phyloP scores from a whole-genome alignment of 371 early-diverging fungal species.

The Massospora cicadina region DNA sequence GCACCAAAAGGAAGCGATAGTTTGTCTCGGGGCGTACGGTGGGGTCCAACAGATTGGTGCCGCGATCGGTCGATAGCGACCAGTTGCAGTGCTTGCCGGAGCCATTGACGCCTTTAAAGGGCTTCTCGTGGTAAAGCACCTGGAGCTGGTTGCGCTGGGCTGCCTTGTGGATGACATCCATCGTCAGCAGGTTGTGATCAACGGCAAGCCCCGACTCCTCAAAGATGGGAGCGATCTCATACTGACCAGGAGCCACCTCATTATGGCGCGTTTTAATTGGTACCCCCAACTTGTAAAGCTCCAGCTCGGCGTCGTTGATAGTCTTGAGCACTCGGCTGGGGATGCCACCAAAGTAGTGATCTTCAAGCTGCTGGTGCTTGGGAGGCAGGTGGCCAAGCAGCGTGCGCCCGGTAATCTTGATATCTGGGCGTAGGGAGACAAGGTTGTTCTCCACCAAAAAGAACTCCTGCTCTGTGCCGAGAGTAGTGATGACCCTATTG shows the following conservation, averaged over 20 bases:
- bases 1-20: slow-evolving; percentile 86
- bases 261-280: slow-evolving; percentile 98
- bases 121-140: slow-evolving; percentile 97
- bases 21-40: slow-evolving; percentile 83
- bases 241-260: slow-evolving; percentile 98
- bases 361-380: slow-evolving; percentile 95
- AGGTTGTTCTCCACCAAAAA: slow-evolving; percentile 88
- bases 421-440: slow-evolving; percentile 83
- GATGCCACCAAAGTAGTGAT: slow-evolving; percentile 97
- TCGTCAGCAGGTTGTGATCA: slow-evolving; percentile 96
- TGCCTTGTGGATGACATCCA: slow-evolving; percentile 91
- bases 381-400: slow-evolving; percentile 85
- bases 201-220: slow-evolving; percentile 90
- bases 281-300: slow-evolving; percentile 83
- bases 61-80: slow-evolving; percentile 85
- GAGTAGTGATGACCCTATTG: slow-evolving; percentile 67
- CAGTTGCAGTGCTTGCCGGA: slow-evolving; percentile 99
- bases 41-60: slow-evolving; percentile 92
- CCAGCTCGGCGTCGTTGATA: slow-evolving; percentile 84
- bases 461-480: slow-evolving; percentile 97
- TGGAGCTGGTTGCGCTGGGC: slow-evolving; percentile 92
- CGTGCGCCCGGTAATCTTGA: slow-evolving; percentile 90
- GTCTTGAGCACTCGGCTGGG: slow-evolving; percentile 81
- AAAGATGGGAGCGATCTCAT: slow-evolving; percentile 93
- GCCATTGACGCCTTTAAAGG: slow-evolving; percentile 96